Conservation (phyloP, 495 filamentous ascomycete genomes). For the Bathelium albidoporum region DNA sequence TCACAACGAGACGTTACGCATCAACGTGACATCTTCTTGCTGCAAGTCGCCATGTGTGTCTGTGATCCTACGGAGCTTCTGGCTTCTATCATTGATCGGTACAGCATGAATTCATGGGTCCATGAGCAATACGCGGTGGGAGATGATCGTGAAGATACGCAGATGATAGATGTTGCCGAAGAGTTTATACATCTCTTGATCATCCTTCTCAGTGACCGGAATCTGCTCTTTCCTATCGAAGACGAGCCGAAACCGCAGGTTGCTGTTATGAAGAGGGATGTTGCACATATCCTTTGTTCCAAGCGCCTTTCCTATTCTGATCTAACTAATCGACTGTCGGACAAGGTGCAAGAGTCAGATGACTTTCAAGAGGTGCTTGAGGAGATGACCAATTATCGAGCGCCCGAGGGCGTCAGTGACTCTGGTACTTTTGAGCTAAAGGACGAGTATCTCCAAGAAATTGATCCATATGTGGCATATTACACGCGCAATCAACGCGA, state of each 20-base stretch:
- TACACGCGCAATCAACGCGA: conserved; percentile 96
- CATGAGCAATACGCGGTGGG: conserved; percentile 64
- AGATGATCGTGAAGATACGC: conserved; percentile 63
- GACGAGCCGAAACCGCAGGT: conserved; percentile 55
- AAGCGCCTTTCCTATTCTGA: conserved; percentile 92
- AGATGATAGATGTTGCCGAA: conserved; percentile 85
- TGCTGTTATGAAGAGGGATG: conserved; percentile 71
- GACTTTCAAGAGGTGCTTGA: conserved; percentile 72
- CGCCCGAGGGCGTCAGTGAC: conserved; percentile 85
- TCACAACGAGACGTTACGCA: conserved; percentile 81
- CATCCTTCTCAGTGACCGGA: conserved; percentile 78
- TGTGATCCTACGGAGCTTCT: conserved; percentile 59
- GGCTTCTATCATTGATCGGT: conserved; percentile 83
- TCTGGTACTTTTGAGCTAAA: conserved; percentile 90
- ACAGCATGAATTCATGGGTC: conserved; percentile 83
- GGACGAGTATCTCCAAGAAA: conserved; percentile 65
- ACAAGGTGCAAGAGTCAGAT: conserved; percentile 73
- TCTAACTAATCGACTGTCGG: conserved; percentile 66
- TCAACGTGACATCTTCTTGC: conserved; percentile 86
- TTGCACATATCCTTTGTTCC: conserved; percentile 91
- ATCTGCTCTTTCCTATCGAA: conserved; percentile 59
- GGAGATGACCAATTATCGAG: conserved; percentile 77
- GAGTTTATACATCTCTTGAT: conserved; percentile 93
- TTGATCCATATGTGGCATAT: conserved; percentile 90
- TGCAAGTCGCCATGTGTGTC: conserved; percentile 82